A percentile compares a stretch with the other conserved stretches of the same genome.
Evolutionary conservation across 208 protist genomes (phyloP).

Genomic region (Crithidia sp.): DNA sequence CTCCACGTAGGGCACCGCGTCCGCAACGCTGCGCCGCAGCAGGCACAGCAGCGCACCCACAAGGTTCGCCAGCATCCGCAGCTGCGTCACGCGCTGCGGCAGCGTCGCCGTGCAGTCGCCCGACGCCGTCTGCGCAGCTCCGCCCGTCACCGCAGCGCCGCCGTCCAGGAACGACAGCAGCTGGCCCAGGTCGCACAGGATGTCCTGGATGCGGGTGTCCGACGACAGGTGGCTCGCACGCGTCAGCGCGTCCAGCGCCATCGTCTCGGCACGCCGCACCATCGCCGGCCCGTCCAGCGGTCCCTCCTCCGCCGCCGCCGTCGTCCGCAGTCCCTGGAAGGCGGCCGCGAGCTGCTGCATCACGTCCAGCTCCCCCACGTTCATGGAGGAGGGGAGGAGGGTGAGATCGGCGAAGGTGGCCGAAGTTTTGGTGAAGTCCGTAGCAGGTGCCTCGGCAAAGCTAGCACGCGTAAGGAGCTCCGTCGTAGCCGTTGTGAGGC

Average conservation of each 20-base stretch:
- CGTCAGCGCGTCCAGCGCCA: slow-evolving; percentile 20
- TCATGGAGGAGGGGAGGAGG: background rate
- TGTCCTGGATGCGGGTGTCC: slow-evolving; percentile 34
- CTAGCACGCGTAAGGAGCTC: background rate
- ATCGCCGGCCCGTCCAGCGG: slow-evolving; percentile 17
- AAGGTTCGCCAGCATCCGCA: slow-evolving; percentile 48
- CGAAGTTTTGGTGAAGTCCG: background rate
- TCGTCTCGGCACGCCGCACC: slow-evolving; percentile 17
- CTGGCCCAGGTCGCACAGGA: slow-evolving; percentile 28
- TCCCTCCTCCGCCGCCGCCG: background rate
- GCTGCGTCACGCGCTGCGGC: slow-evolving; percentile 40
- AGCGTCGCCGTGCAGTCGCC: slow-evolving; percentile 32
- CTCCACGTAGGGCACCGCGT: slow-evolving; percentile 49
- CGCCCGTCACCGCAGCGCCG: slow-evolving; percentile 26
- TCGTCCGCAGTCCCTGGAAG: slow-evolving; percentile 18
- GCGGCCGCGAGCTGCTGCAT: slow-evolving; percentile 29
- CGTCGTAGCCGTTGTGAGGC: background rate
- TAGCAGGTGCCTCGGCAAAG: background rate
- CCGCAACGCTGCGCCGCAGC: slow-evolving; percentile 31
- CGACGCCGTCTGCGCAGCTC: slow-evolving; percentile 23
- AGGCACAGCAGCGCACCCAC: slow-evolving; percentile 40
- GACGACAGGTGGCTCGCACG: slow-evolving; percentile 15
- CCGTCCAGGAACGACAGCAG: slow-evolving; percentile 37
- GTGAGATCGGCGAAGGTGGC: background rate
- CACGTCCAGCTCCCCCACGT: slow-evolving; percentile 5